These are phyloP conservation scores for Fusarium floridanum DNA, from an alignment of 2,329 filamentous ascomycete genomes.

Conservation along the genomic window DNA sequence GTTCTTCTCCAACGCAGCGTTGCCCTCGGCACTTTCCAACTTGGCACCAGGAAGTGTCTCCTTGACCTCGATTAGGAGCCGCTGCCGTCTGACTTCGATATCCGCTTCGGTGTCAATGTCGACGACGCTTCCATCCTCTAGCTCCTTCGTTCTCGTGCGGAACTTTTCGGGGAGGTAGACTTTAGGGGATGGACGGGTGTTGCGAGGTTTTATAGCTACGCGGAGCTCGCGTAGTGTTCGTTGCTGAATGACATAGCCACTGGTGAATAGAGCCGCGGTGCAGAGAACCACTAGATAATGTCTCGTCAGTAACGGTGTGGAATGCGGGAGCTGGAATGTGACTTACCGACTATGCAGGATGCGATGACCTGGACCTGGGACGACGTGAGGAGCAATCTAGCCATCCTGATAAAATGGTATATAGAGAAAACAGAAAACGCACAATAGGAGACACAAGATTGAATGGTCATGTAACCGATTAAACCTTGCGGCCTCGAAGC, in stretches of 20 bases:
- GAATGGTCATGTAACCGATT: not conserved
- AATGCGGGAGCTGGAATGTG: conserved; percentile 32
- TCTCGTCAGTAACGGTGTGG: conserved; percentile 25
- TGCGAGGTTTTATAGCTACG: conserved; percentile 70
- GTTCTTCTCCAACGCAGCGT: conserved; percentile 42
- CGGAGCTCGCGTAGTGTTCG: conserved; percentile 84
- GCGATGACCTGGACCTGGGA: conserved; percentile 78
- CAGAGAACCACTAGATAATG: conserved; percentile 74
- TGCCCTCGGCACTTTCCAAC: conserved; percentile 25
- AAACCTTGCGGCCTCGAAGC: conserved; percentile 8
- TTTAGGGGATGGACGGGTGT: conserved; percentile 59
- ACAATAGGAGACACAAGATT: not conserved
- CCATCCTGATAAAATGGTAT: conserved; percentile 43
- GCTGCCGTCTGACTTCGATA: conserved; percentile 45
- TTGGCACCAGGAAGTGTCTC: conserved; percentile 45
- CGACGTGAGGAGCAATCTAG: conserved; percentile 72
- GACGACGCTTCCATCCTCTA: conserved; percentile 61
- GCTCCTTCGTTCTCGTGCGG: conserved; percentile 58
- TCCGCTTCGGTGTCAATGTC: conserved; percentile 54
- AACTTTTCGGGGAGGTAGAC: conserved; percentile 66
- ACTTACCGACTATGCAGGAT: conserved; percentile 73
- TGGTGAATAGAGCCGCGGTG: conserved; percentile 86
- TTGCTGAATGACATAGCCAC: conserved; percentile 89
- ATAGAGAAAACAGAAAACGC: not conserved
- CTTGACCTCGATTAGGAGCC: conserved; percentile 53